Base-by-base conservation (phyloP, 805 yeast species). In the Diddensiella transvaalensis region DNA sequence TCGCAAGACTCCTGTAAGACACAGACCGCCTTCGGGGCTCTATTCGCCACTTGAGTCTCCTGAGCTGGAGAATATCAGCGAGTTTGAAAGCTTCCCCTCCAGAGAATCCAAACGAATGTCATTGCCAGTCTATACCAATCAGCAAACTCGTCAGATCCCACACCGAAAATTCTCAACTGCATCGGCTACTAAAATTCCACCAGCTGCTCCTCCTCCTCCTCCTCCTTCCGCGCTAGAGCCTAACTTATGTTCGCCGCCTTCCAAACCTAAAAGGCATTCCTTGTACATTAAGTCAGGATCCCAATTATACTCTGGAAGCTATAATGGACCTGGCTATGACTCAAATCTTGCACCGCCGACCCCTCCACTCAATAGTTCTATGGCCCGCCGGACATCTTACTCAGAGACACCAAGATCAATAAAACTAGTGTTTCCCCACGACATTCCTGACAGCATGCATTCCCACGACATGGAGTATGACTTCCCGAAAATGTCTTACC, bases 261-360 rank as follows among this genome's bases (percentile, higher is more conserved):
- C 47, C 30, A 44, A 49, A 19, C 47, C 47, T 13, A 43, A 48
- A 32, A 33, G 56, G 32, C 56, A 49, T 24, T 50, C 51, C 5
- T 39, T 51, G 22, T 53, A 53, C 45, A 52, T 47, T 5, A 46
- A 51, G 35, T 36, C 53, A 6, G 46, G 46, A 5, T 10, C 29
- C 4, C 46, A 43, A 8, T 22, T 43, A n/a, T 43, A 43, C 40
- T 43, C 46, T 8, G 32, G 46, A 6, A 19, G 32, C 33, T 19
- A 35, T 17, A 35, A 35, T 17, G 38, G 38, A 8, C 38, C 38
- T 13, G 38, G 38, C 8, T n/a, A n/a, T n/a, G n/a, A n/a, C n/a
- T 13, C 38, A 15, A 18, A 17, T 8, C 17, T 17, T 8, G 18
- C 38, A 35, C 15, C 32, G 8, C 13, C 13, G 13, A 26, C 32